Percentiles rank a stretch among this genome's conserved stretches.
phyloP scores from a whole-genome alignment of 2,329 filamentous ascomycete species.

The Cladophialophora psammophila region DNA sequence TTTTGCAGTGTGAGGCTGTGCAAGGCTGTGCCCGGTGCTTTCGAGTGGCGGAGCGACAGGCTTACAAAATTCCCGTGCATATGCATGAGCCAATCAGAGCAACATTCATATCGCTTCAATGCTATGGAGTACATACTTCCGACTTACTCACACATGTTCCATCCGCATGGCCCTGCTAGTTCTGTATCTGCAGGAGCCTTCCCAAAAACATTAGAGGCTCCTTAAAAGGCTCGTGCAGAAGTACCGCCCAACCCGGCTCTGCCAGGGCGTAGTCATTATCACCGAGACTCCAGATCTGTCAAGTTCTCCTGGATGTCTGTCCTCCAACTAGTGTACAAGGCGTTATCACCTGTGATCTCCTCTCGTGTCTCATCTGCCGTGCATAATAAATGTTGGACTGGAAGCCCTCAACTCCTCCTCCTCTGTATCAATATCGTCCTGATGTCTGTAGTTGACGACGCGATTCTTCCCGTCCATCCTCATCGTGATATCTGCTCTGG shows the following conservation, averaged over 20 bases:
- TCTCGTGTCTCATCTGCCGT: slow-evolving; percentile 14
- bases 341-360: slow-evolving; percentile 1
- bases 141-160: neutral
- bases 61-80: neutral
- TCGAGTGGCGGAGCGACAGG: neutral
- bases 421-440: slow-evolving; percentile 8
- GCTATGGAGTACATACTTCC: neutral
- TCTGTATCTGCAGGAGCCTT: neutral
- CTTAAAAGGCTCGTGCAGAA: neutral
- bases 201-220: too few species aligned
- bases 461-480: slow-evolving; percentile 22
- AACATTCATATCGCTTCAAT: neutral
- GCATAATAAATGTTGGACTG: slow-evolving; percentile 1
- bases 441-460: slow-evolving; percentile 20
- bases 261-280: neutral
- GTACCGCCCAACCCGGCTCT: neutral
- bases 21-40: neutral
- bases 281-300: neutral
- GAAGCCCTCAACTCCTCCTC: slow-evolving; percentile 12
- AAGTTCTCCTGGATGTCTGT: neutral
- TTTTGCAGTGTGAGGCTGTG: neutral
- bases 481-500: slow-evolving; percentile 24
- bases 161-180: neutral
- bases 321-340: slow-evolving; percentile 1
- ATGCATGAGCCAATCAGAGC: neutral